These are phyloP conservation scores for Solanum paucissectum DNA, from an alignment of 257 asterid species.

Conservation along the genomic window DNA sequence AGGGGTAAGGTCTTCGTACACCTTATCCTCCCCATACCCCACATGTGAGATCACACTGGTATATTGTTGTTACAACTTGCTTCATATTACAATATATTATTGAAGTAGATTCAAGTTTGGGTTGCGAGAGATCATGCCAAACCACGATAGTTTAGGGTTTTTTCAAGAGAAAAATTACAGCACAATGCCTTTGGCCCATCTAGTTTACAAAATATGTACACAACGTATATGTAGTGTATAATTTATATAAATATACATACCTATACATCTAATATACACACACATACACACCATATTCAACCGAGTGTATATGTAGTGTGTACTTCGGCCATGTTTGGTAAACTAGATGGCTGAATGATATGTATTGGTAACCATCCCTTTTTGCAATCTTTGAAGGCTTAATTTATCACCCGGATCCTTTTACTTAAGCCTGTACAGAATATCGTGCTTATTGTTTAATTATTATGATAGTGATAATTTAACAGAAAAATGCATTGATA, in stretches of 20 bases:
- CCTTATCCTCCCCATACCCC: not conserved
- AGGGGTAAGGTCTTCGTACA: not conserved
- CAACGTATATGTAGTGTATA: not conserved
- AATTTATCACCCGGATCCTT: not conserved
- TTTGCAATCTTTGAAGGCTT: not conserved
- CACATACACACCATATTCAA: not conserved
- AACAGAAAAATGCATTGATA: constrained; percentile 4
- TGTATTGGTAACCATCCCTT: not conserved
- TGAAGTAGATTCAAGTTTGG: not conserved
- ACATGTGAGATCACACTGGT: not conserved
- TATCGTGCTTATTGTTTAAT: not conserved
- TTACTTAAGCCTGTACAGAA: not conserved
- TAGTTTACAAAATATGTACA: not conserved
- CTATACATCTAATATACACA: not conserved
- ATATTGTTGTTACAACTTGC: not conserved
- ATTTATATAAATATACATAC: too few species aligned
- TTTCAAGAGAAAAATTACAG: not conserved
- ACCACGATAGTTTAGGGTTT: not conserved
- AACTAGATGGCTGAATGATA: not conserved
- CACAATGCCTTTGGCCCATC: not conserved
- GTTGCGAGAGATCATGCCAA: not conserved
- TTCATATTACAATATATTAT: not conserved
- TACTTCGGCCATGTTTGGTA: not conserved
- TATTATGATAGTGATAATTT: not conserved
- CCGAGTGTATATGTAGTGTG: not conserved